Conservation (phyloP, 2,329 filamentous ascomycete genomes). For the Tolypocladium inflatum region DNA sequence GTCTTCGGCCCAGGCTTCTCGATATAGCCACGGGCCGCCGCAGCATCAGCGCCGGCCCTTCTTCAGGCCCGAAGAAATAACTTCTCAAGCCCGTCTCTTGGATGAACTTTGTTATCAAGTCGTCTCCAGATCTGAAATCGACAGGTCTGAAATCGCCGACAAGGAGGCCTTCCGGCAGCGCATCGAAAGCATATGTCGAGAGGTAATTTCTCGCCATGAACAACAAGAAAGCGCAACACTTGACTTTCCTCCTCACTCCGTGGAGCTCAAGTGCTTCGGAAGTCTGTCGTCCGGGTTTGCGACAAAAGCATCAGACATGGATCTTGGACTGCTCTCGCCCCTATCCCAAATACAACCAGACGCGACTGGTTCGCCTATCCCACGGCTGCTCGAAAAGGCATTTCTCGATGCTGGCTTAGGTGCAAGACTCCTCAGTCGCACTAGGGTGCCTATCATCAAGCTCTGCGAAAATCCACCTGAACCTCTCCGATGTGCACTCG, state of each 20-base stretch:
- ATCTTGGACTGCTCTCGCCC: constrained; percentile 67
- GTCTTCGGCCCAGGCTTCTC: constrained; percentile 7
- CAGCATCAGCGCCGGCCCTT: constrained; percentile 19
- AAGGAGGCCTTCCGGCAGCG: constrained; percentile 62
- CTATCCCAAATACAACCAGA: constrained; percentile 45
- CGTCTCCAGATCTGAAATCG: constrained; percentile 53
- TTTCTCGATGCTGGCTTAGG: constrained; percentile 65
- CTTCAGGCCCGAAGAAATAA: constrained; percentile 35
- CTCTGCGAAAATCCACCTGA: constrained; percentile 63
- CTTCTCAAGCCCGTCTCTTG: constrained; percentile 37
- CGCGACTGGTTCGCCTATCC: constrained; percentile 51
- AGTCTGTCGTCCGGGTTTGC: constrained; percentile 80
- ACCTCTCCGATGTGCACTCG: constrained; percentile 49
- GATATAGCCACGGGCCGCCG: constrained; percentile 6
- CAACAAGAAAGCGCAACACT: constrained; percentile 21
- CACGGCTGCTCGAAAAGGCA: constrained; percentile 64
- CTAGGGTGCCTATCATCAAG: constrained; percentile 80
- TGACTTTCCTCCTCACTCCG: constrained; percentile 42
- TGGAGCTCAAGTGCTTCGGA: constrained; percentile 71
- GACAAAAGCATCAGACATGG: constrained; percentile 83
- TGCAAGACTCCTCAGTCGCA: constrained; percentile 66
- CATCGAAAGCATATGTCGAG: constrained; percentile 56
- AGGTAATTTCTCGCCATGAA: constrained; percentile 47
- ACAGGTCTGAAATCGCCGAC: constrained; percentile 49
- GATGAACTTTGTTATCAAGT: constrained; percentile 34